Evolutionary conservation across 768 basidiomycete genomes (phyloP), one percentile per base, ranked within the genome.

Genomic region (Psilocybe subaeruginosa): DNA sequence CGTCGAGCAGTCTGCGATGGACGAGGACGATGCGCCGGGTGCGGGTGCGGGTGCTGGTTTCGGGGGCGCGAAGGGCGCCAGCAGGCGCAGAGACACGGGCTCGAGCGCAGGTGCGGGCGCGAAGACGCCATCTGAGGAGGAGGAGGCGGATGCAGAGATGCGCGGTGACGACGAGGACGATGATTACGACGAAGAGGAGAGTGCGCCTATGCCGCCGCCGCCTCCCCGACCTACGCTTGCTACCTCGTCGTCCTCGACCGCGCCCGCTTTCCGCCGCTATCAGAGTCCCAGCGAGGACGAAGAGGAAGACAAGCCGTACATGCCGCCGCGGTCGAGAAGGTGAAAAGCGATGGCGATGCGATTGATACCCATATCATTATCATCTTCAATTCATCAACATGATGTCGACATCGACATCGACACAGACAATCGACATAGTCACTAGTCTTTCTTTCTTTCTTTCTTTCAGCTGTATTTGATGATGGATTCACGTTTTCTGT

Each of bases 271-370:
- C 65, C 66, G 72, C 60, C 69, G 43, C 14, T 41, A n/a, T 11
- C 29, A 73, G 70, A 54, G 77, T 75, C 72, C 69, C 69, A 4
- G 79, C 30, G 80, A 79, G 80, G 80, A 79, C 52, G 80, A 77
- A 52, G 80, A 78, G 12, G 80, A 77, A 49, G 80, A 79, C 33
- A 75, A 77, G 54, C 78, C 80, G 3, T 82, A 74, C 56, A 68
- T 82, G 61, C 80, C 79, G 37, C 71, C 76, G 61, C 80, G 79
- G 37, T 71, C 76, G 58, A 61, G 70, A 64, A 73, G 70, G 67
- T 68, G 53, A 65, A 45, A 17, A 60, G 23, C 23, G 23, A 23
- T 23, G 23, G 23, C 23, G 23, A 23, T 23, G 23, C 23, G 23
- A 23, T 23, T 58, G 27, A 54, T 29, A 56, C 35, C 54, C 64